These are phyloP conservation scores for Harringtonia aguacate DNA, from an alignment of 2,329 filamentous ascomycete species.

Conservation along the genomic window DNA sequence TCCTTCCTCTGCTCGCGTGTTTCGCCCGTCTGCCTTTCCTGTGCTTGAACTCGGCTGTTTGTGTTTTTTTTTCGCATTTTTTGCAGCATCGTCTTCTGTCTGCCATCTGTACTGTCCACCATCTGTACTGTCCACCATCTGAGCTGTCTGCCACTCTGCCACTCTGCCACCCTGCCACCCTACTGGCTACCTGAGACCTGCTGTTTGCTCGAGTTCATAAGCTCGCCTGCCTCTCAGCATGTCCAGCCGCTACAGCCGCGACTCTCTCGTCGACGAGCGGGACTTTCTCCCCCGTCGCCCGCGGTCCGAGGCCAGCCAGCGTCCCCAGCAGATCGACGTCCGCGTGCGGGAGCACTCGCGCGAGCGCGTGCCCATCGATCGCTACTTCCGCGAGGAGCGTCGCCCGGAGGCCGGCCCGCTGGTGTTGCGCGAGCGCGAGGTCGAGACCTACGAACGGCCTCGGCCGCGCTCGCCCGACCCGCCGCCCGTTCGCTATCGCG, in stretches of 20 bases:
- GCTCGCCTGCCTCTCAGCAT: slow-evolving; percentile 1
- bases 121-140: too few relatives aligned
- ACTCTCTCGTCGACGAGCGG: slow-evolving; percentile 7
- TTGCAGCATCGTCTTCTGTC: too few relatives aligned
- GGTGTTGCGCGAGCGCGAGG: slow-evolving; percentile 43
- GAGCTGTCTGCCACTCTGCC: not conserved
- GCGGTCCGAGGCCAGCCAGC: slow-evolving; percentile 1
- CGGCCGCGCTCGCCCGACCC: slow-evolving; percentile 32
- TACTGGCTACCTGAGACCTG: too few relatives aligned
- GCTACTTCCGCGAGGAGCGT: slow-evolving; percentile 39
- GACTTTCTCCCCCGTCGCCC: slow-evolving; percentile 4
- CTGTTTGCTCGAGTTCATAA: too few relatives aligned
- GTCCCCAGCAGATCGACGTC: slow-evolving; percentile 6
- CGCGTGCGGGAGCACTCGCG: slow-evolving; percentile 30
- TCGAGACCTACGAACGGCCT: slow-evolving; percentile 40
- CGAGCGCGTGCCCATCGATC: slow-evolving; percentile 33
- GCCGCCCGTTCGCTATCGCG: slow-evolving; percentile 25
- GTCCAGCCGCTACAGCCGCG: slow-evolving; percentile 6
- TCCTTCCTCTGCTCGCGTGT: too few relatives aligned
- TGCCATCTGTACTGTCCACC: too few relatives aligned
- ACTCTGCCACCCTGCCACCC: too few relatives aligned
- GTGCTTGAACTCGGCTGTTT: too few relatives aligned
- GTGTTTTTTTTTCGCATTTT: too few relatives aligned
- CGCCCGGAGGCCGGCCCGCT: slow-evolving; percentile 35
- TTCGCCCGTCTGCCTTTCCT: too few relatives aligned